Evolutionary conservation across 768 basidiomycete genomes (phyloP), one percentile per base, ranked within the genome.

Genomic region (Amanita thiersii): DNA sequence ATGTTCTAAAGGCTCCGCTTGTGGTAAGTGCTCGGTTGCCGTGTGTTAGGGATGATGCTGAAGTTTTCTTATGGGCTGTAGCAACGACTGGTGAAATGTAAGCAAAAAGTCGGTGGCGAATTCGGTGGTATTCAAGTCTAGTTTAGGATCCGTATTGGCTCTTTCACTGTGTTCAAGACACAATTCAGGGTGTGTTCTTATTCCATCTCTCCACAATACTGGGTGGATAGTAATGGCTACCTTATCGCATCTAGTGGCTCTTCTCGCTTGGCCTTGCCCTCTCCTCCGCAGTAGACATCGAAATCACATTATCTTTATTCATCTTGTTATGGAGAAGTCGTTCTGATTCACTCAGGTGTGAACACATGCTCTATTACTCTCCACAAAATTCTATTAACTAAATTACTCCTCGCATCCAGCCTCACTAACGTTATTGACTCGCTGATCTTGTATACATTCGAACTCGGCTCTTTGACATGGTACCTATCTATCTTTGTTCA

Each of bases 241-340:
- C n/a, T n/a, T n/a, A n/a, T n/a, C n/a, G n/a, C n/a, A n/a, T n/a
- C 23, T 39, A 70, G 68, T 70, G 67, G 66, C 34, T 70, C n/a
- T 70, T 70, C 37, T 64, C 68, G 11, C 56, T 68, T 12, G 68
- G 68, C 4, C 59, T 70, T n/a, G 62, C 66, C 1, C 43, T 69
- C 34, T 70, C 68, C 8, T 63, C 60, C 7, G 51, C 57, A 5
- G 60, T 65, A 2, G 68, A 70, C 36, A 48, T 70, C 15, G 33
- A 64, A 14, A 51, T 70, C 33, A 65, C 68, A 3, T 46, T 55
- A 4, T 62, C 57, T 28, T 43, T 67, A 37, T 64, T 61, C 10
- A 28, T 52, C 21, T 57, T 66, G 5, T 46, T 69, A 1, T 59
- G 48, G 39, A 54, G 42, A 18, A 62, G 59, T 14, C 61, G 56